Evolutionary conservation across 2,329 filamentous ascomycete genomes (phyloP), one percentile per base, ranked within the genome.

Genomic region (Coniella vitis): DNA sequence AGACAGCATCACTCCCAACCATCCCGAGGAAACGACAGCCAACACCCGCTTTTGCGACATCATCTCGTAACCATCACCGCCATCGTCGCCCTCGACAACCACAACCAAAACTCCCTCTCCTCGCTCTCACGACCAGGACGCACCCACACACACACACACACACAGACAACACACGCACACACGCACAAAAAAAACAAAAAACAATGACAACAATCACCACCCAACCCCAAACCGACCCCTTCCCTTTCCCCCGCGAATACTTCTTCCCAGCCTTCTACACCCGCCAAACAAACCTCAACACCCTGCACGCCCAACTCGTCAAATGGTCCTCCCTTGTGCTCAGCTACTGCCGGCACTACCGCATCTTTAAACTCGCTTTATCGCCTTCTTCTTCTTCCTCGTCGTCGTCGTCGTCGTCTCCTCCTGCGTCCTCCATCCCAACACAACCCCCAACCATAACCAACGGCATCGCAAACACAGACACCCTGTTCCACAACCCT

Each of bases 291-390:
- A 88, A 88, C 69, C 73, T 81, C 53, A 77, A 78, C 25, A 91
- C 86, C 9, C 83, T 78, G 62, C 79, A 84, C 67, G 81, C 84
- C 39, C 88, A 93, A 63, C 82, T 90, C 53, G 73, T 78, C 51
- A 90, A 90, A 68, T 98, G 93, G 93, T 83, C 86, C n/a, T 67
- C 79, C 29, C 79, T 96, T 14, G 81, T 97, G 62, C 88, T 90
- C 53, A 68, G 83, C 62, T 96, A 95, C 82, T 88, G 86, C 68
- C 80, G 81, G 0, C 78, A 87, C 69, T 75, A 91, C 71, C 82
- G 80, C 58, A 71, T 90, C 62, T 95, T 83, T 73, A 80, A 81
- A 48, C 79, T 97, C 48, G 77, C 83, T 4, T 72, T 95, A 46
- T 70, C 68, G 46, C 41, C 41, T 8, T 8, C 37, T 2, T 71